These are phyloP conservation scores for Trametes pubescens DNA, from an alignment of 1,284 basidiomycete genomes.

Conservation along the genomic window DNA sequence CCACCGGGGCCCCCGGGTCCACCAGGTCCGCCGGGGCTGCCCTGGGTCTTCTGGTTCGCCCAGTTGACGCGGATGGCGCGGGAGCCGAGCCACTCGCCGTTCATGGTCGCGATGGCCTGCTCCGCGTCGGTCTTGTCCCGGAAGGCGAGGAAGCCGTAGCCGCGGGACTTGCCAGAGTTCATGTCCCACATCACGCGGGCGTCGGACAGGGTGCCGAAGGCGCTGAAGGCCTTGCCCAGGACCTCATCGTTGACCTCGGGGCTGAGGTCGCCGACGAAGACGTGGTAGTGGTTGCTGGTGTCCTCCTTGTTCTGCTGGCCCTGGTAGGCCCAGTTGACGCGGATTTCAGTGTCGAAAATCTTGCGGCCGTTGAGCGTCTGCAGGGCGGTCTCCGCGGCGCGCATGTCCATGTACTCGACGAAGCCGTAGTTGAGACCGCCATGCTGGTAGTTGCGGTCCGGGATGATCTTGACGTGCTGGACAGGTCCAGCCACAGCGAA, in stretches of 20 bases:
- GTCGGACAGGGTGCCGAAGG: conserved; percentile 94
- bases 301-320: conserved; percentile 97
- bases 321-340: conserved; percentile 98
- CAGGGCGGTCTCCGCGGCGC: conserved; percentile 95
- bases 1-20: conserved; percentile 6
- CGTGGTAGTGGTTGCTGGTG: conserved; percentile 94
- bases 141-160: conserved; percentile 94
- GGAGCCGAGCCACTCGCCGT: conserved; percentile 98
- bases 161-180: conserved; percentile 97
- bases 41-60: conserved; percentile 98
- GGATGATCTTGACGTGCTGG: conserved; percentile 98
- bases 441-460: conserved; percentile 97
- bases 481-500: conserved; percentile 96
- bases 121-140: conserved; percentile 98
- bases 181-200: conserved; percentile 99
- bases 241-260: conserved; percentile 99
- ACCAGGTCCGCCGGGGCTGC: conserved; percentile 45
- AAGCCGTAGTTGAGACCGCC: conserved; percentile 99
- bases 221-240: conserved; percentile 93
- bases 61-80: conserved; percentile 99
- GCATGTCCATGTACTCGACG: conserved; percentile 98
- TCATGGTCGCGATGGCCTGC: conserved; percentile 98
- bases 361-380: conserved; percentile 97
- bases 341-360: conserved; percentile 97
- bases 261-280: conserved; percentile 97